Base-by-base conservation (phyloP, 2,329 filamentous ascomycete genomes). In the Aspergillaceae sp. region DNA sequence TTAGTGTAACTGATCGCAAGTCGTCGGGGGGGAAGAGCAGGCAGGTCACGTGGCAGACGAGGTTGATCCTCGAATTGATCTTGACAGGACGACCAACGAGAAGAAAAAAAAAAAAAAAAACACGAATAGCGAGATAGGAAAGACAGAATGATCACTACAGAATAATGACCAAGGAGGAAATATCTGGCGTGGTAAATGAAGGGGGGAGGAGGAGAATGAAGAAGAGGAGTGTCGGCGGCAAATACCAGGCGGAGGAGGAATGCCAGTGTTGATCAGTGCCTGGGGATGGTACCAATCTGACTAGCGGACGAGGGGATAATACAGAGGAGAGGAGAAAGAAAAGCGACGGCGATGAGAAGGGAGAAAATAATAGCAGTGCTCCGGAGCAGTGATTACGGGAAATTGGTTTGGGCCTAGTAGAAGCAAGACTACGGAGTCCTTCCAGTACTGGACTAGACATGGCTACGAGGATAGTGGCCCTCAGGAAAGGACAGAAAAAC, bases 21-120 rank as follows among this genome's bases (percentile, higher is more conserved):
- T 38, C 36, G 34, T 36, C 34, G 34, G 26, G 34, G 36, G 11
- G 36, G 36, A 19, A 38, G n/a, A 27, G 29, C 42, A 30, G 35
- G 5, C 29, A 38, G 37, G 50, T 54, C 52, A 54, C 52, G 52
- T 54, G 52, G 45, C 9, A 28, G 11, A n/a, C 42, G 38, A 34
- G 42, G 42, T 44, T 30, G 42, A 37, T 29, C 36, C 36, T 38
- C 26, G 11, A 26, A 9, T 19, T 19, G 7, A 9, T 27, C 11
- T 19, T 38, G 11, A 4, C 36, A 11, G 36, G 11, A 26, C 27
- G 36, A 27, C 19, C 4, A 38, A 38, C 11, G 6, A 6, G 26
- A 19, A 38, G 7, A 6, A 11, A 28, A 38, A 26, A 36, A 19
- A 19, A 19, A 19, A 19, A 19, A 19, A 19, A 19, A 19, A 19